These are phyloP conservation scores for Coprinopsis cinerea DNA, from an alignment of 768 basidiomycete genomes.

Conservation along the genomic window DNA sequence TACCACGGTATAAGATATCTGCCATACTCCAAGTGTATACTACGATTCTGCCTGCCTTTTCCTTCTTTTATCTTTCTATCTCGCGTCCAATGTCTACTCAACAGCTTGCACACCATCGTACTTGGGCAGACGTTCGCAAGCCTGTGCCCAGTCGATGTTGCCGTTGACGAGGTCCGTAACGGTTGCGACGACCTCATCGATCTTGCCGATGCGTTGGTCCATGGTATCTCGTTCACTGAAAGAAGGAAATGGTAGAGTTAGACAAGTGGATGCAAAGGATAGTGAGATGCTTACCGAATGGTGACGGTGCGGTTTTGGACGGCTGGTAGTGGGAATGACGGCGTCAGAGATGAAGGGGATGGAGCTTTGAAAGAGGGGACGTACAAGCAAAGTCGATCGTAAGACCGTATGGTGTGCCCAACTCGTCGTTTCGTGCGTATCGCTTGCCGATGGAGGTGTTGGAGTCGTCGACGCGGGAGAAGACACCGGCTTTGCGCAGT, in stretches of 20 bases:
- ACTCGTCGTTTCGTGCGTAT: slow-evolving; percentile 96
- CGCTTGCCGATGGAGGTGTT: slow-evolving; percentile 93
- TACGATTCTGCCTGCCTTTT: no score
- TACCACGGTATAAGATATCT: no score
- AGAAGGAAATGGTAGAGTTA: slow-evolving; percentile 7
- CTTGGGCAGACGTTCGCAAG: slow-evolving; percentile 59
- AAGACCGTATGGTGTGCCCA: slow-evolving; percentile 95
- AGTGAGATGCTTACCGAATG: slow-evolving; percentile 82
- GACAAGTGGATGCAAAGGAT: no score
- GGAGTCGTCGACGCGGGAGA: slow-evolving; percentile 93
- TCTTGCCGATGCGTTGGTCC: slow-evolving; percentile 81
- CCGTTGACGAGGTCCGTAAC: slow-evolving; percentile 78
- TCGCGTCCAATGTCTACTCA: no score
- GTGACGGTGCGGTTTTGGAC: slow-evolving; percentile 92
- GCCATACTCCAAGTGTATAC: no score
- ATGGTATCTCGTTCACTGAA: slow-evolving; percentile 91
- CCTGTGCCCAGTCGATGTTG: slow-evolving; percentile 69
- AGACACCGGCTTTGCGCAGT: slow-evolving; percentile 83
- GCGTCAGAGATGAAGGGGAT: not conserved
- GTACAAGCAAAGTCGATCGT: slow-evolving; percentile 90
- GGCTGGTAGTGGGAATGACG: slow-evolving; percentile 40
- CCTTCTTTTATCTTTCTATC: no score
- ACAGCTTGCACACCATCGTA: slow-evolving; percentile 94
- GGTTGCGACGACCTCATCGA: slow-evolving; percentile 83
- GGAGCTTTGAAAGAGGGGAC: slow-evolving; percentile 17